phyloP scores from a whole-genome alignment of 2,329 filamentous ascomycete genomes.

The Alternaria brassicicola region DNA sequence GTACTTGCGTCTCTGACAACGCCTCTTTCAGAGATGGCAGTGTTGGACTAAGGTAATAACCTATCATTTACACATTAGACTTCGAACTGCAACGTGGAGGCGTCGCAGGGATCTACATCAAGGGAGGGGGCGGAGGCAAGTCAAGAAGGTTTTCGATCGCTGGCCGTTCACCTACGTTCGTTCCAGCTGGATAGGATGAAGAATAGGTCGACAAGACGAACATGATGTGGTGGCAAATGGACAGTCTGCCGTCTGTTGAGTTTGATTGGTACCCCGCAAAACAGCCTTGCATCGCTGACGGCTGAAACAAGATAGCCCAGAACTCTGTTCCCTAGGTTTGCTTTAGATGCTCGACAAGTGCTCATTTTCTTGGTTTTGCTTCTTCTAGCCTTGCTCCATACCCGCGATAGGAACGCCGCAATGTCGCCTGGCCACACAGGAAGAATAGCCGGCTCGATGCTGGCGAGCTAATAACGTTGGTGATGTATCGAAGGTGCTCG shows the following conservation, averaged over 20 bases:
- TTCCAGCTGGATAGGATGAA: neutral
- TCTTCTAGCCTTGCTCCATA: neutral
- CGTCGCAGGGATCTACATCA: neutral
- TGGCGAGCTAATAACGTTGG: neutral
- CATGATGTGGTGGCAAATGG: slow-evolving; percentile 7
- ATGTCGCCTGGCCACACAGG: slow-evolving; percentile 7
- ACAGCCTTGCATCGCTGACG: slow-evolving; percentile 3
- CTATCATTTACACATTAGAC: neutral
- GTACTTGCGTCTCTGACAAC: slow-evolving; percentile 3
- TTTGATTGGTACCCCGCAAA: slow-evolving; percentile 15
- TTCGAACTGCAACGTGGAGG: neutral
- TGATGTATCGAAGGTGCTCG: neutral
- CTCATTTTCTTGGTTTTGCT: slow-evolving; percentile 6
- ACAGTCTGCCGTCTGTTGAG: neutral
- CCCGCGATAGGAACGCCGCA: slow-evolving; percentile 3
- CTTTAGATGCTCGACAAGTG: slow-evolving; percentile 1
- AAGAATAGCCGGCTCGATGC: neutral
- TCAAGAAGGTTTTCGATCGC: neutral
- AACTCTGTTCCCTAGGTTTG: slow-evolving; percentile 14
- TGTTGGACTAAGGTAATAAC: neutral
- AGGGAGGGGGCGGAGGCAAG: neutral
- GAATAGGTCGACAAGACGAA: slow-evolving; percentile 1
- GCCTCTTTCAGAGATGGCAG: neutral
- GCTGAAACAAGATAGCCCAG: slow-evolving; percentile 12
- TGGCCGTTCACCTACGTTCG: neutral